phyloP scores from a whole-genome alignment of 2,329 filamentous ascomycete species.

The Cladosporium sp. region DNA sequence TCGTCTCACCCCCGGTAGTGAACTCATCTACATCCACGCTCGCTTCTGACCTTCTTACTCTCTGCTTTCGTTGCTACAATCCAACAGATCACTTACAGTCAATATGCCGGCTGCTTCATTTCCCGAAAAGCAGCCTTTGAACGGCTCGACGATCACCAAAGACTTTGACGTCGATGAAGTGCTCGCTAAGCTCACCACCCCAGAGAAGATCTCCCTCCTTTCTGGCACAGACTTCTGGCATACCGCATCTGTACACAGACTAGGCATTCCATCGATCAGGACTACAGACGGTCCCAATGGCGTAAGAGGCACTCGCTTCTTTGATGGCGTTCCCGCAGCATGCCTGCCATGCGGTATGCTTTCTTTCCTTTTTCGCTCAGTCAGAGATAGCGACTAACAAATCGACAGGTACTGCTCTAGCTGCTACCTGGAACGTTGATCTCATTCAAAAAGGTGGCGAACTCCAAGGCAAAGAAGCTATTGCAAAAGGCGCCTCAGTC shows the following conservation, averaged over 20 bases:
- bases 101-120: constrained; percentile 13
- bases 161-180: constrained; percentile 36
- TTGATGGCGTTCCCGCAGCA: constrained; percentile 64
- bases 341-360: constrained; percentile 69
- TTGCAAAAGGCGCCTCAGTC: constrained; percentile 33
- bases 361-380: not conserved
- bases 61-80: not conserved
- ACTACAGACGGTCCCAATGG: constrained; percentile 71
- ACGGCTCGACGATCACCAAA: constrained; percentile 15
- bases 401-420: constrained; percentile 25
- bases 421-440: constrained; percentile 32
- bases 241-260: constrained; percentile 60
- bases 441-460: constrained; percentile 30
- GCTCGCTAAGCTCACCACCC: constrained; percentile 30
- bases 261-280: constrained; percentile 64
- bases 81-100: not conserved
- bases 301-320: constrained; percentile 67
- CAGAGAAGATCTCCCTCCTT: constrained; percentile 35
- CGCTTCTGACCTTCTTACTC: not conserved
- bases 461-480: constrained; percentile 31
- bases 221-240: constrained; percentile 66
- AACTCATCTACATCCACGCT: not conserved
- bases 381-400: not conserved
- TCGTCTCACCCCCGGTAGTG: not conserved
- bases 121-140: constrained; percentile 7